Evolutionary conservation across 2,329 filamentous ascomycete species (phyloP), one percentile per base, ranked within the genome.

Genomic region (Fonsecaea monophora): DNA sequence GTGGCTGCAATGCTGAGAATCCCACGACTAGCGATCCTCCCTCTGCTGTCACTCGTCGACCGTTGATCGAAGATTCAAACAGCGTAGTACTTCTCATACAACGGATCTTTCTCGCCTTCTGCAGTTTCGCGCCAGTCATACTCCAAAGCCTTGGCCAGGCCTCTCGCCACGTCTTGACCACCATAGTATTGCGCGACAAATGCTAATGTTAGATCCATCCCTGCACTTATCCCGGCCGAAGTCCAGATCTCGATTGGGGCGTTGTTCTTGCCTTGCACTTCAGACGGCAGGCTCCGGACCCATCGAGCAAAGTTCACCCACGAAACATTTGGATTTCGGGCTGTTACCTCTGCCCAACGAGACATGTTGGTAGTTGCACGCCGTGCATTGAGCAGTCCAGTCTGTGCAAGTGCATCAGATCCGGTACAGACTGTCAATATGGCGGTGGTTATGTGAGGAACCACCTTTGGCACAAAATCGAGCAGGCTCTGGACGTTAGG

Each of bases 311-410:
- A 81, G 0, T 81, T 77, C 32, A 88, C 81, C 89, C 89, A 92
- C 0, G 85, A 75, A 0, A 89, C 86, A 0, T 81, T 77, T 0
- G 83, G 80, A 0, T 85, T 82, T 60, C 82, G 77, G 1, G 78
- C 74, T 1, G 78, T 83, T 8, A 86, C 83, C 69, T 76, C 76
- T 7, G 77, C 75, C 81, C 85, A 91, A 0, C 82, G 81, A 6
- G 76, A 76, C 77, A 91, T 92, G 74, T 91, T 92, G 15, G 86
- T 89, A 3, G 90, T 92, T 3, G 88, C 90, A 15, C 81, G 78
- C 67, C 78, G 80, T 0, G 86, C 85, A 67, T 90, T 83, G 35
- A 92, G 75, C 1, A 90, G 75, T 0, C 89, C 89, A 0, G 87
- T 80, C 53, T 80, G 78, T 0, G 89, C 89, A 0, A 86, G 81